These are phyloP conservation scores for Turritis glabra DNA, from an alignment of 345 rosid genomes.

Conservation along the genomic window DNA sequence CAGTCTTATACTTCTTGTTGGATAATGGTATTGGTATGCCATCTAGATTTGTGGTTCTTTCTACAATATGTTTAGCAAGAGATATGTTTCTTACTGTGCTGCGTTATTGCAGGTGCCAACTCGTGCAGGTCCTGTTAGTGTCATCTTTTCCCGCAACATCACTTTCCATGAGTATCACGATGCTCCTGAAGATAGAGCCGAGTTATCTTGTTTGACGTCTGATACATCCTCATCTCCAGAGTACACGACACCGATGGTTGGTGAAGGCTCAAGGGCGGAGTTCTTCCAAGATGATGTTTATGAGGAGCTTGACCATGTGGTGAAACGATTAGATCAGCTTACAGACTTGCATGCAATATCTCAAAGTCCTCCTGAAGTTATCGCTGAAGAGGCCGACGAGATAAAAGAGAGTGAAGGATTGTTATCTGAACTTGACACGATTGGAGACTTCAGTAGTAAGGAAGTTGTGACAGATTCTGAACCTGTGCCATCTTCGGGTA, in stretches of 20 bases:
- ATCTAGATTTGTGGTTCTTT: slow-evolving; percentile 20
- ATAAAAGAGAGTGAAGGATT: slow-evolving; percentile 77
- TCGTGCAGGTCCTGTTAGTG: slow-evolving; percentile 38
- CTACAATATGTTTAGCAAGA: neutral
- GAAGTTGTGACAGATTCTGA: slow-evolving; percentile 54
- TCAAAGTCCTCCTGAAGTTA: slow-evolving; percentile 42
- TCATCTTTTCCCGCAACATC: slow-evolving; percentile 31
- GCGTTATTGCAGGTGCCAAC: slow-evolving; percentile 51
- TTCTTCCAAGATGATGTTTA: slow-evolving; percentile 41
- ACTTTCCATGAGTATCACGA: slow-evolving; percentile 42
- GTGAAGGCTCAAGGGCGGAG: slow-evolving; percentile 42
- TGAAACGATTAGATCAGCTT: slow-evolving; percentile 32
- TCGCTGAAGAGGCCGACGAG: slow-evolving; percentile 51
- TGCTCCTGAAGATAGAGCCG: slow-evolving; percentile 43
- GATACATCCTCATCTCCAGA: slow-evolving; percentile 45
- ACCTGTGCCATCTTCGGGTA: slow-evolving; percentile 31
- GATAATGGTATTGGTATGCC: neutral
- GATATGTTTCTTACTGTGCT: slow-evolving; percentile 10
- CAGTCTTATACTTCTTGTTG: neutral
- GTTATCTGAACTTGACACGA: slow-evolving; percentile 71
- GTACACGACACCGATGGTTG: slow-evolving; percentile 44
- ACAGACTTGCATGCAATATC: slow-evolving; percentile 33
- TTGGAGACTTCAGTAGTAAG: slow-evolving; percentile 70
- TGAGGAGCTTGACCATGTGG: slow-evolving; percentile 39
- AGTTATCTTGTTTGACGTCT: slow-evolving; percentile 39